These are phyloP conservation scores for Dendrobium huoshanense DNA, from an alignment of 106 monocot species.

Conservation along the genomic window DNA sequence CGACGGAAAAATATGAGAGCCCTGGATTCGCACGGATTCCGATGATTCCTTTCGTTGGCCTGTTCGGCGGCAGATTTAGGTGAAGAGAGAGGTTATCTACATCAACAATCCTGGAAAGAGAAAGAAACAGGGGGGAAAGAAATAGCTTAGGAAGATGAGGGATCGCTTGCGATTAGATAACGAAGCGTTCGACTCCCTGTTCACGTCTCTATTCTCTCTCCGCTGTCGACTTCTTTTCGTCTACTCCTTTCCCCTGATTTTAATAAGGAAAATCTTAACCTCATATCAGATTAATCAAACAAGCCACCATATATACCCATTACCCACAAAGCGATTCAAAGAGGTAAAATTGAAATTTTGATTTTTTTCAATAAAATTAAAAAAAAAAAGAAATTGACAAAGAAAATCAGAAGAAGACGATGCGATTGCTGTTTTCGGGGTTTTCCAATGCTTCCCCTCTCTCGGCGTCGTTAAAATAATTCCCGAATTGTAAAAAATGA, in stretches of 20 bases:
- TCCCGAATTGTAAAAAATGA: not conserved
- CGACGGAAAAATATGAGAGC: not conserved
- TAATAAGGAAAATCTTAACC: not conserved
- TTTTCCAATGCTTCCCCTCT: not conserved
- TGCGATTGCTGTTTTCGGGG: not conserved
- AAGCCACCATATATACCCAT: not conserved
- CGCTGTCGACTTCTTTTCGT: slow-evolving; percentile 2
- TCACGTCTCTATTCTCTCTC: slow-evolving; percentile 4
- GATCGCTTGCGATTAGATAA: slow-evolving; percentile 5
- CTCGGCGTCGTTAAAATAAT: not conserved
- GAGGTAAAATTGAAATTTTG: not conserved
- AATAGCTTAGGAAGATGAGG: not conserved
- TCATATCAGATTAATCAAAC: not conserved
- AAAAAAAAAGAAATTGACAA: not conserved
- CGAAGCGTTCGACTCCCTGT: slow-evolving; percentile 3
- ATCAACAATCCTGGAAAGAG: not conserved
- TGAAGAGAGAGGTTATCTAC: not conserved
- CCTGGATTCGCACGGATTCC: slow-evolving; percentile 2
- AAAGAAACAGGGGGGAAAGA: not conserved
- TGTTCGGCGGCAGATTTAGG: not conserved
- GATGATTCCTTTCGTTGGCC: not conserved
- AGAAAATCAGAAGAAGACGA: not conserved
- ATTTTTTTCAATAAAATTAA: not conserved
- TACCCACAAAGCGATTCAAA: not conserved
- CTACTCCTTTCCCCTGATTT: slow-evolving; percentile 6